Conservation (phyloP, 768 basidiomycete species). For the Serendipita sp. region DNA sequence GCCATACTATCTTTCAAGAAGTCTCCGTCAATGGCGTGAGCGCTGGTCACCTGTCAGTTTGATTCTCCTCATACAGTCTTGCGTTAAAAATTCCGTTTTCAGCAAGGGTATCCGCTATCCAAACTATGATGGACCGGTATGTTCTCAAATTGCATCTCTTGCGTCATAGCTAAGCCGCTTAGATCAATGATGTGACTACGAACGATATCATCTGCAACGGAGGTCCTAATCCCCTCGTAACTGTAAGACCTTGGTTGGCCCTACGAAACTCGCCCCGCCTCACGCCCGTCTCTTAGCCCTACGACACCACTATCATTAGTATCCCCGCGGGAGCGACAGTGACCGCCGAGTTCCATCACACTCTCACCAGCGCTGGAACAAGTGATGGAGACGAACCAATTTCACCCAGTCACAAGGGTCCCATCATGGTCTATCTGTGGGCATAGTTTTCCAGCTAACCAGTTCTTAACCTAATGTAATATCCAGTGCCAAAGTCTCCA, state of each 20-base stretch:
- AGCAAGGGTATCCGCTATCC: slow-evolving; percentile 31
- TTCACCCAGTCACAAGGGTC: slow-evolving; percentile 37
- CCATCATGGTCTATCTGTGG: slow-evolving; percentile 33
- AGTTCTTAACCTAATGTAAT: not conserved
- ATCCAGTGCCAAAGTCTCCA: slow-evolving; percentile 28
- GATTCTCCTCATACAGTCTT: not conserved
- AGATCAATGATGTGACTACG: slow-evolving; percentile 33
- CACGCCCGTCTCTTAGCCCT: not conserved
- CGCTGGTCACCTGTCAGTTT: not conserved
- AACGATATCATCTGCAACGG: slow-evolving; percentile 38
- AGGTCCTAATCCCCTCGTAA: slow-evolving; percentile 33
- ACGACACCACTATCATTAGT: slow-evolving; percentile 22
- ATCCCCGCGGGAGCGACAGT: slow-evolving; percentile 38
- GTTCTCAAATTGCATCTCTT: slow-evolving; percentile 9
- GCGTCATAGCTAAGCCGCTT: not conserved
- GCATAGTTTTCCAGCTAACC: slow-evolving; percentile 9
- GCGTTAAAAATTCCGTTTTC: not conserved
- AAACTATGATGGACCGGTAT: slow-evolving; percentile 17
- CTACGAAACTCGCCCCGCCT: not conserved
- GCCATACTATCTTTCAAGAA: slow-evolving; percentile 15
- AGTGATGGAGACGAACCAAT: slow-evolving; percentile 34
- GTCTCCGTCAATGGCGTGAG: slow-evolving; percentile 35
- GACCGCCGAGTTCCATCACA: slow-evolving; percentile 39
- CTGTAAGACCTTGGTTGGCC: slow-evolving; percentile 14
- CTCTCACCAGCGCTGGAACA: slow-evolving; percentile 28